phyloP scores from a whole-genome alignment of 2,329 filamentous ascomycete genomes.

The Penicillium fuscoglaucum region DNA sequence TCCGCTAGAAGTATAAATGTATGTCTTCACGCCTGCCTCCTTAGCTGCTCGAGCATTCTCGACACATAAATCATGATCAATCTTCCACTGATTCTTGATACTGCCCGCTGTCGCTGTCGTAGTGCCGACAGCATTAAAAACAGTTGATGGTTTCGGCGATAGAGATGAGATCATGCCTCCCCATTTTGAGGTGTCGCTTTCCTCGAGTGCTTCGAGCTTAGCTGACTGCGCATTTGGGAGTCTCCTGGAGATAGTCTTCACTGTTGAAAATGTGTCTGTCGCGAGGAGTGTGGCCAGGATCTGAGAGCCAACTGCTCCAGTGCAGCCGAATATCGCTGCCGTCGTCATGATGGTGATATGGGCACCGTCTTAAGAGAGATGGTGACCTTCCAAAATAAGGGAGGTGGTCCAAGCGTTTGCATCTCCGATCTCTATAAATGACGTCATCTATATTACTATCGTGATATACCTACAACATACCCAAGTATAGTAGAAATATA shows the following conservation, averaged over 20 bases:
- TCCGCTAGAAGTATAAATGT: constrained; percentile 38
- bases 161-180: constrained; percentile 26
- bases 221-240: constrained; percentile 25
- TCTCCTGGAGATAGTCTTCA: constrained; percentile 33
- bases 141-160: constrained; percentile 24
- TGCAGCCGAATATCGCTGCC: constrained; percentile 34
- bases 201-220: constrained; percentile 32
- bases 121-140: constrained; percentile 40
- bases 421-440: not conserved
- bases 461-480: too few relatives aligned
- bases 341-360: constrained; percentile 30
- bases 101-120: constrained; percentile 36
- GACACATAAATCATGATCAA: constrained; percentile 40
- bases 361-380: not conserved
- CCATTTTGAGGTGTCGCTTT: constrained; percentile 36
- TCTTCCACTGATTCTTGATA: constrained; percentile 39
- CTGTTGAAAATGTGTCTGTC: constrained; percentile 23
- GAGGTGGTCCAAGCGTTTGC: not conserved
- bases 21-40: constrained; percentile 37
- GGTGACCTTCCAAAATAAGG: not conserved
- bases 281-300: constrained; percentile 32
- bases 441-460: not conserved
- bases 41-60: constrained; percentile 40
- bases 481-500: too few relatives aligned
- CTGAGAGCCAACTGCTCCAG: constrained; percentile 35